Evolutionary conservation across 306 rosid species (phyloP), one percentile per base, ranked within the genome.

Genomic region (Chamaecrista fasciculata): DNA sequence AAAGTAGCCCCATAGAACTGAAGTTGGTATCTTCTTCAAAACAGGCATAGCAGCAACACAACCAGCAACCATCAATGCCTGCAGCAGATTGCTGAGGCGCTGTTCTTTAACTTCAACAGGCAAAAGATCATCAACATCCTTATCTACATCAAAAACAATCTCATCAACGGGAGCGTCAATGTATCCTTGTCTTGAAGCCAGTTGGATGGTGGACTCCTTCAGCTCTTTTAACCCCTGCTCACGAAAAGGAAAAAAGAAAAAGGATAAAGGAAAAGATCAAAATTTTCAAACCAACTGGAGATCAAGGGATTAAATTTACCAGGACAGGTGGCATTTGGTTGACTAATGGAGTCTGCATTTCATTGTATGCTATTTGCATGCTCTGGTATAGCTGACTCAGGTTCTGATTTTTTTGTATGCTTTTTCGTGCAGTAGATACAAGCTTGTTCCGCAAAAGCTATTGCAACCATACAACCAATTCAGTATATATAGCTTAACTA

Each of bases 1-100:
- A 78, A 92, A 92, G 82, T 92, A 92, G 29, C 98, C 98, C 98
- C 98, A 92, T 23, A 92, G 98, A 67, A 92, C 98, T 31, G 98
- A 84, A 26, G 96, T 87, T 10, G 98, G 96, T 77, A 92, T 92
- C 84, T 80, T 90, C 87, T 86, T 92, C 80, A 92, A 79, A 72
- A 92, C 64, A 69, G 98, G 98, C 98, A 92, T 92, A 14, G 98
- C 98, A 74, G 83, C 96, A 34, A 92, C 89, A 80, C 98, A 92
- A 62, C 77, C 79, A 47, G 79, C 93, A 49, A 86, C 93, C 93
- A 92, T 86, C 49, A 80, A 72, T 72, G 98, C 84, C 79, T 92
- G 98, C 48, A 90, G 90, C 57, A 90, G 79, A 83, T 92, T 90
- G 85, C 98, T 92, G 79, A 92, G 84, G 36, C 98, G 95, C 63